These are phyloP conservation scores for Podaxis sp. DNA, from an alignment of 768 basidiomycete genomes.

Conservation along the genomic window DNA sequence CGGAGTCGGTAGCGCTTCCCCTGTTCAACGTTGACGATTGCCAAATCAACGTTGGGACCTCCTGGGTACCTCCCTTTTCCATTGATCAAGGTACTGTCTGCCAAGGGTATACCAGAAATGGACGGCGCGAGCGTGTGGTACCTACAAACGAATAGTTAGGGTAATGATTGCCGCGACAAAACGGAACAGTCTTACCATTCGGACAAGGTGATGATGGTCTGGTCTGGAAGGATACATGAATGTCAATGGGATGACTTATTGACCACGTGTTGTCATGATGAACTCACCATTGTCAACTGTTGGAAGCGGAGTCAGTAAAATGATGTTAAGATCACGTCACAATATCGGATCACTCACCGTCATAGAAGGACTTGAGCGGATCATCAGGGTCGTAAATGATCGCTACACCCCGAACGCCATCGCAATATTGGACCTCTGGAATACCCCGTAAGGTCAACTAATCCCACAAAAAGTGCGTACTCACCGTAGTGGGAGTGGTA, in stretches of 20 bases:
- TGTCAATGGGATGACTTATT: not conserved
- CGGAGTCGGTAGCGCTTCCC: constrained; percentile 49
- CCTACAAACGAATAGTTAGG: constrained; percentile 21
- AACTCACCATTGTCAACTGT: constrained; percentile 33
- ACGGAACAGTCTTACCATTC: not conserved
- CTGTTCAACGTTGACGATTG: constrained; percentile 35
- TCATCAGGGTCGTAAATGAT: constrained; percentile 44
- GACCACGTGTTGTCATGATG: not conserved
- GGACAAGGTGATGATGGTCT: not conserved
- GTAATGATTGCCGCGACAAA: not conserved
- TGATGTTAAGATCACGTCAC: not conserved
- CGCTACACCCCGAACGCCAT: constrained; percentile 49
- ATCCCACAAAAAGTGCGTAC: not conserved
- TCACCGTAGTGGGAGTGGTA: constrained; percentile 32
- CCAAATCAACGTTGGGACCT: constrained; percentile 32
- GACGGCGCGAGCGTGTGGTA: constrained; percentile 23
- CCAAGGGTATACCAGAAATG: constrained; percentile 19
- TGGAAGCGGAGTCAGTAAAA: not conserved
- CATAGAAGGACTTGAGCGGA: constrained; percentile 29
- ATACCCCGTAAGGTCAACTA: not conserved
- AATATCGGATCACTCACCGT: constrained; percentile 14
- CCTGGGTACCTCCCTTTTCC: constrained; percentile 36
- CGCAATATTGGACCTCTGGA: constrained; percentile 45
- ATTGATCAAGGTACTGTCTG: constrained; percentile 41
- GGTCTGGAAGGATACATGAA: not conserved